A percentile compares a stretch with the other conserved stretches of the same genome.
Evolutionary conservation across 2,329 filamentous ascomycete genomes (phyloP).

Genomic region (Trichophyton equinum): DNA sequence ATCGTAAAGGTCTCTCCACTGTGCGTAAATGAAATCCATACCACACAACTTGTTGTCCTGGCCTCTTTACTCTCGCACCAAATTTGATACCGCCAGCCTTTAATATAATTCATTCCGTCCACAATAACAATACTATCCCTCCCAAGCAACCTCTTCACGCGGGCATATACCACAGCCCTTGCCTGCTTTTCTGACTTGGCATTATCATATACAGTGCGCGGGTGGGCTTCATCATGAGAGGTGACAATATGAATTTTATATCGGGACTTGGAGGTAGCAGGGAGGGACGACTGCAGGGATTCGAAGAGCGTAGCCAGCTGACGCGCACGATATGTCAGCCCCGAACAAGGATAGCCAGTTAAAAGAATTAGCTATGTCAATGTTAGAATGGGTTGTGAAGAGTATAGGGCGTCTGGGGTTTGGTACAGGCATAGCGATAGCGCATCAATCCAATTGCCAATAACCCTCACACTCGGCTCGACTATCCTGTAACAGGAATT

Average conservation of each 20-base stretch:
- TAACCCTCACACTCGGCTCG: too few species aligned
- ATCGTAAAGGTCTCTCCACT: not conserved
- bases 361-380: conserved; percentile 44
- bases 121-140: conserved; percentile 50
- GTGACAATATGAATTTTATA: conserved; percentile 31
- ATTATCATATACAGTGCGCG: conserved; percentile 44
- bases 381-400: not conserved
- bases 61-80: conserved; percentile 55
- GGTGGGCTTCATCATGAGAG: conserved; percentile 30
- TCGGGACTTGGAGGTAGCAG: conserved; percentile 30
- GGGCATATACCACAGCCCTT: conserved; percentile 48
- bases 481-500: too few species aligned
- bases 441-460: too few species aligned
- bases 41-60: conserved; percentile 49
- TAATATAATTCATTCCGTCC: conserved; percentile 56
- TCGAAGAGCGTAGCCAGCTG: conserved; percentile 44
- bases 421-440: not conserved
- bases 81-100: conserved; percentile 54
- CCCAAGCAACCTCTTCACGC: conserved; percentile 46
- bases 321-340: conserved; percentile 47
- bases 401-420: not conserved
- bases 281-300: conserved; percentile 33
- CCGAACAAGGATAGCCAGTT: conserved; percentile 51
- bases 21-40: conserved; percentile 24
- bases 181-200: conserved; percentile 51